Conservation (phyloP, 192 early-diverging fungal genomes). For the Obelidium mucronatum region DNA sequence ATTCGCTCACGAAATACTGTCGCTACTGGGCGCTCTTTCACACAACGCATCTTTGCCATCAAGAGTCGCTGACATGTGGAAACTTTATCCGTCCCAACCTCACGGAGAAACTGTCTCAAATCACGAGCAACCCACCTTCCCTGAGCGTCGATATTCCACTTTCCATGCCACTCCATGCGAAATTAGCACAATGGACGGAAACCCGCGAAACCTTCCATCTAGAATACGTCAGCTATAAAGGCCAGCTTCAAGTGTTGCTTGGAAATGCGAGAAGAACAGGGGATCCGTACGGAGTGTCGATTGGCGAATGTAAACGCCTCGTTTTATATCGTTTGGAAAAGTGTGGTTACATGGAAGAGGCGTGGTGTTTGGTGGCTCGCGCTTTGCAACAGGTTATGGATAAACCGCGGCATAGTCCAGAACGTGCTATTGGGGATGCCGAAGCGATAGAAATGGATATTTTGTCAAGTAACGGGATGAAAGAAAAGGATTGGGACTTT, state of each 20-base stretch:
- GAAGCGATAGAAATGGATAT: background rate
- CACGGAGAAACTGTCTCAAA: background rate
- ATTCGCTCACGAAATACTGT: background rate
- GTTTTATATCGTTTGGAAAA: conserved; percentile 4
- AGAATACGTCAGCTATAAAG: conserved; percentile 29
- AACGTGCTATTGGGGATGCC: no score
- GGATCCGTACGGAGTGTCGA: background rate
- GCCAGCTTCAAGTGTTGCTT: background rate
- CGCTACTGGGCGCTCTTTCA: background rate
- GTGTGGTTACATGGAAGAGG: conserved; percentile 28
- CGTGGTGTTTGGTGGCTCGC: conserved; percentile 26
- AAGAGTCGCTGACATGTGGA: background rate
- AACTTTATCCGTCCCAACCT: background rate
- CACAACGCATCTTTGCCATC: background rate
- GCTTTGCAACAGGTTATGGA: conserved; percentile 10
- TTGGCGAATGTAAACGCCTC: background rate
- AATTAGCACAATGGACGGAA: conserved; percentile 5
- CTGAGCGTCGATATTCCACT: background rate
- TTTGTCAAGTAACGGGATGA: background rate
- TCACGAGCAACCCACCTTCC: background rate
- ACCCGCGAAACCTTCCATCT: conserved; percentile 19
- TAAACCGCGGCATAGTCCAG: background rate
- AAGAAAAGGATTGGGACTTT: conserved; percentile 20
- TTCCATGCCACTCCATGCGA: conserved; percentile 13
- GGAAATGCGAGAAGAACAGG: background rate